A percentile compares a stretch with the other conserved stretches of the same genome.
Conservation (phyloP, 192 early-diverging fungal species). For the Umbelopsis sp. region DNA sequence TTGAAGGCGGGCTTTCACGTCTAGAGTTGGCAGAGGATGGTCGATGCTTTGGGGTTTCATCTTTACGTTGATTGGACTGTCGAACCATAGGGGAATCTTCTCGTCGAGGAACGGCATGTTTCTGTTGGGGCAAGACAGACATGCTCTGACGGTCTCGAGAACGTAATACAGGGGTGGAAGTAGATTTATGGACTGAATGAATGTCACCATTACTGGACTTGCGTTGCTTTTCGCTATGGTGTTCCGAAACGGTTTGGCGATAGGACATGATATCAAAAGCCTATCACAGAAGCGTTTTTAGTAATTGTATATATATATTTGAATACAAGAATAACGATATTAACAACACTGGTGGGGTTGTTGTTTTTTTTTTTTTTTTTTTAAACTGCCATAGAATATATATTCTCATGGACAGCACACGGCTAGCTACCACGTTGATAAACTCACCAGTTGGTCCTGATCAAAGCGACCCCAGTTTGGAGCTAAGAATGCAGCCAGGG, state of each 20-base stretch:
- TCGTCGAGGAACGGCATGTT: background rate
- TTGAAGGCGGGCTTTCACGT: slow-evolving; percentile 8
- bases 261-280: slow-evolving; percentile 17
- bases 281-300: background rate
- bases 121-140: background rate
- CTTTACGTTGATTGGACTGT: background rate
- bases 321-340: too few species aligned
- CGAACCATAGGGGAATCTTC: background rate
- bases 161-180: slow-evolving; percentile 2
- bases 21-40: background rate
- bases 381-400: too few species aligned
- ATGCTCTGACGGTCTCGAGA: slow-evolving; percentile 12
- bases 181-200: background rate
- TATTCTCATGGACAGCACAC: background rate
- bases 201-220: background rate
- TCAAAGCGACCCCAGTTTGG: slow-evolving; percentile 18
- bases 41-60: slow-evolving; percentile 1
- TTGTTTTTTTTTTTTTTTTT: too few species aligned
- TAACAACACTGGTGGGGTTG: too few species aligned
- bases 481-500: slow-evolving; percentile 20
- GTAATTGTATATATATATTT: background rate
- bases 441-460: slow-evolving; percentile 16
- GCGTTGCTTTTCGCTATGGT: background rate
- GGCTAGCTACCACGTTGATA: background rate
- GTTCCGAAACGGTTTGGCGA: background rate